Conservation (phyloP, 148 eudicot species). For the Silene latifolia region DNA sequence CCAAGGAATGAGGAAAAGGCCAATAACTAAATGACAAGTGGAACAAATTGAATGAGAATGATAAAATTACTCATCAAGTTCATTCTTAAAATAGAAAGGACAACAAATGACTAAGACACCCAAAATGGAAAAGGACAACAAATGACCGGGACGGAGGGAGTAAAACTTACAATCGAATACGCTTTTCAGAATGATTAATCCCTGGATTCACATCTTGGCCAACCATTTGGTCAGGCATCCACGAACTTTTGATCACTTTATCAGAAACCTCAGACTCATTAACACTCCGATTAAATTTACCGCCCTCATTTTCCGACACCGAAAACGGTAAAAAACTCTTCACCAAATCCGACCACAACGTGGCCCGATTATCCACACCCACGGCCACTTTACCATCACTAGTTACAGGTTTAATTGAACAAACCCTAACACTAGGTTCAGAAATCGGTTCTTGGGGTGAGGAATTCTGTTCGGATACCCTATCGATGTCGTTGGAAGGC, state of each 20-base stretch:
- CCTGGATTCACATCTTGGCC: conserved; percentile 57
- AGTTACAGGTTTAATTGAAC: conserved; percentile 11
- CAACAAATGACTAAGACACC: too few species aligned
- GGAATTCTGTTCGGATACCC: too few species aligned
- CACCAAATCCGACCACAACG: conserved; percentile 12
- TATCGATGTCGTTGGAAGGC: conserved; percentile 12
- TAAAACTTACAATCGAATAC: conserved; percentile 85
- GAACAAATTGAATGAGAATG: too few species aligned
- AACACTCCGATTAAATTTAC: too few species aligned
- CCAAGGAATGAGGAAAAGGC: too few species aligned
- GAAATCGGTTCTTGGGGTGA: conserved; percentile 3
- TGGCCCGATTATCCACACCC: background rate
- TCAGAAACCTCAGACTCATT: conserved; percentile 40
- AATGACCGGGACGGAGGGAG: too few species aligned
- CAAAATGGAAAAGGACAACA: too few species aligned
- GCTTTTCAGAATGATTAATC: conserved; percentile 54
- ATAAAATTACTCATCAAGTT: too few species aligned
- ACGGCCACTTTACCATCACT: conserved; percentile 1
- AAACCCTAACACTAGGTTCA: background rate
- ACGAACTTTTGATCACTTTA: conserved; percentile 46
- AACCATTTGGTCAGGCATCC: conserved; percentile 48
- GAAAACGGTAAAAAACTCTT: conserved; percentile 50
- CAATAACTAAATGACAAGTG: too few species aligned
- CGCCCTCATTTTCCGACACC: conserved; percentile 20
- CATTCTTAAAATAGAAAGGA: too few species aligned